Percentiles rank a stretch among this genome's conserved stretches.
phyloP scores from a whole-genome alignment of 352 stramenopile genomes.

The Globisporangium nodosum region DNA sequence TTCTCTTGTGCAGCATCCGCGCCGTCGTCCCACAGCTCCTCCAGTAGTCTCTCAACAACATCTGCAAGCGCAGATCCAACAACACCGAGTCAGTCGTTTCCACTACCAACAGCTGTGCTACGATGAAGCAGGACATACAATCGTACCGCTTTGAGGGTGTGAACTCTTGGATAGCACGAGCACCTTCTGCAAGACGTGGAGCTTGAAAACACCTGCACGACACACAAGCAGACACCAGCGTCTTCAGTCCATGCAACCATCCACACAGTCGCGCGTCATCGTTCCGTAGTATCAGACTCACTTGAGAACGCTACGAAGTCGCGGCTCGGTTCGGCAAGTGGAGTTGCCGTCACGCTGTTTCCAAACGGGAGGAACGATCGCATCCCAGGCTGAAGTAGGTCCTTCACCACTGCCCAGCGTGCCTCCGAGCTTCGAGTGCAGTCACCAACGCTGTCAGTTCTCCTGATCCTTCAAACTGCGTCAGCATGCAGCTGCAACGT shows the following conservation, averaged over 20 bases:
- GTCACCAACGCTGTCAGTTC: not conserved
- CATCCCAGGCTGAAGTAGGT: slow-evolving; percentile 32
- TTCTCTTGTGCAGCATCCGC: not conserved
- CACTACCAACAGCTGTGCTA: not conserved
- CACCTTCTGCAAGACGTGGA: slow-evolving; percentile 27
- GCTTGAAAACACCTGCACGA: slow-evolving; percentile 24
- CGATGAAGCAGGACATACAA: not conserved
- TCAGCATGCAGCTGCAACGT: not conserved
- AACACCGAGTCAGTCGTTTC: not conserved
- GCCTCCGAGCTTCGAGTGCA: slow-evolving; percentile 17
- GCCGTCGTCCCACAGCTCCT: slow-evolving; percentile 23
- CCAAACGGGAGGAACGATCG: slow-evolving; percentile 36
- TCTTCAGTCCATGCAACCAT: not conserved
- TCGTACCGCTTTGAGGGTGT: slow-evolving; percentile 11
- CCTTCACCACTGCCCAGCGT: slow-evolving; percentile 41
- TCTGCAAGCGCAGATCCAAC: slow-evolving; percentile 13
- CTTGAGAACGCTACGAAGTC: slow-evolving; percentile 16
- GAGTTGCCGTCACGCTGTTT: not conserved
- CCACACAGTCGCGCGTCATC: not conserved
- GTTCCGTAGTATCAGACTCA: not conserved
- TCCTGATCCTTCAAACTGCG: not conserved
- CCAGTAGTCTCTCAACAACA: slow-evolving; percentile 27
- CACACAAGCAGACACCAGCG: not conserved
- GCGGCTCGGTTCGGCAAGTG: not conserved
- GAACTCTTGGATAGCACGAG: slow-evolving; percentile 25